Conservation (phyloP, 1,139 yeast species). For the Trichomonascaceae sp. region DNA sequence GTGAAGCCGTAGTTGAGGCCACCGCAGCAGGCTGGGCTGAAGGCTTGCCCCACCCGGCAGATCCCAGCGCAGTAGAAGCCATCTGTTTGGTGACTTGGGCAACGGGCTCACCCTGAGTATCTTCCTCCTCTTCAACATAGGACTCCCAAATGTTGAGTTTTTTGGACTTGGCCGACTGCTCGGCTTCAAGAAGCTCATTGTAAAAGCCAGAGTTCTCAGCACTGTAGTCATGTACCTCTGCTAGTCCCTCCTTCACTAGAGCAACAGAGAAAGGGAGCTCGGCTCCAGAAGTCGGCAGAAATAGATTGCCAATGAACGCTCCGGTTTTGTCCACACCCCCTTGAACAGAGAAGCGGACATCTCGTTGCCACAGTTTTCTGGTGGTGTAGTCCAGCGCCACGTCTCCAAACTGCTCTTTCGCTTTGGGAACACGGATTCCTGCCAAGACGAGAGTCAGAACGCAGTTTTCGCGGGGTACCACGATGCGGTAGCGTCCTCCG, state of each 20-base stretch:
- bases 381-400: slow-evolving; percentile 45
- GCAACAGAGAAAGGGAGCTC: slow-evolving; percentile 47
- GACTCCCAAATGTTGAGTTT: slow-evolving; percentile 57
- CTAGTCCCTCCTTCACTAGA: slow-evolving; percentile 55
- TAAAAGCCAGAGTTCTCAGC: slow-evolving; percentile 45
- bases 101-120: slow-evolving; percentile 12
- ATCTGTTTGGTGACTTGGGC: slow-evolving; percentile 8
- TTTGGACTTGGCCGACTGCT: slow-evolving; percentile 42
- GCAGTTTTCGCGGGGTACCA: slow-evolving; percentile 59
- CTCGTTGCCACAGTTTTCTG: slow-evolving; percentile 53
- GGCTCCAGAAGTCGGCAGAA: slow-evolving; percentile 31
- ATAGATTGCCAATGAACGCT: slow-evolving; percentile 65
- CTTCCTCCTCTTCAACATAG: slow-evolving; percentile 29
- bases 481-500: slow-evolving; percentile 53
- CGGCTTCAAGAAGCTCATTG: slow-evolving; percentile 44
- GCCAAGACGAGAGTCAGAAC: slow-evolving; percentile 62
- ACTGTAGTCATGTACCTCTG: slow-evolving; percentile 52
- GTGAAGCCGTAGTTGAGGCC: slow-evolving; percentile 6
- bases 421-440: slow-evolving; percentile 41
- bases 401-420: slow-evolving; percentile 34
- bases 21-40: slow-evolving; percentile 3
- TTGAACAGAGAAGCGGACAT: slow-evolving; percentile 48
- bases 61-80: slow-evolving; percentile 6
- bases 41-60: slow-evolving; percentile 1
- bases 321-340: slow-evolving; percentile 67